Conservation (phyloP, 2,329 filamentous ascomycete genomes). For the Fragosphaeria purpurea region DNA sequence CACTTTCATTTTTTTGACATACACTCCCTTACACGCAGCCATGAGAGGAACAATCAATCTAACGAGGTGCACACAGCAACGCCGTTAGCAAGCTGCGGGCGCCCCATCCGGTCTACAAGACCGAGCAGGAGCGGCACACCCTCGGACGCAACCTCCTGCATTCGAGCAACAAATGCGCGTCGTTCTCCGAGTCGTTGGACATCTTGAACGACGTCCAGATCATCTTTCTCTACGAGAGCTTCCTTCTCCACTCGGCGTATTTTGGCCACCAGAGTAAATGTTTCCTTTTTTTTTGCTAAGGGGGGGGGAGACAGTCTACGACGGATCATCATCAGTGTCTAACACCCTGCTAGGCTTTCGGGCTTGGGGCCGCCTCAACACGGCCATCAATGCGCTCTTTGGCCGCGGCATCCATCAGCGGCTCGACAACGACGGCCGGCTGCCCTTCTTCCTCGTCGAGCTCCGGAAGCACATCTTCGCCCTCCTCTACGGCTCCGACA, state of each 20-base stretch:
- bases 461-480: conserved; percentile 8
- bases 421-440: background rate
- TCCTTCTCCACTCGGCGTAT: conserved; percentile 6
- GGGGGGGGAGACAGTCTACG: too few species aligned
- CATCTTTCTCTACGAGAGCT: conserved; percentile 8
- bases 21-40: too few species aligned
- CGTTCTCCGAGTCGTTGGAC: conserved; percentile 6
- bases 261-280: conserved; percentile 5
- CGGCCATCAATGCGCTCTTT: conserved; percentile 6
- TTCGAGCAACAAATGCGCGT: conserved; percentile 5
- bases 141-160: conserved; percentile 3
- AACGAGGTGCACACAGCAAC: too few species aligned
- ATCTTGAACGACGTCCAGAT: conserved; percentile 7
- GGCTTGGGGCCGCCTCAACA: conserved; percentile 3
- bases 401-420: conserved; percentile 6
- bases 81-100: conserved; percentile 4
- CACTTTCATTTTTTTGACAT: too few species aligned
- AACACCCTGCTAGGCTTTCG: background rate
- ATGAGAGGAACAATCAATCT: too few species aligned
- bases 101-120: conserved; percentile 1
- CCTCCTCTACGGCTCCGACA: conserved; percentile 28
- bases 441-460: conserved; percentile 7
- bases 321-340: too few species aligned
- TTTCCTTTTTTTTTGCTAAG: too few species aligned
- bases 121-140: conserved; percentile 4